phyloP scores from a whole-genome alignment of 768 basidiomycete genomes.

The Tremella yokohamensis region DNA sequence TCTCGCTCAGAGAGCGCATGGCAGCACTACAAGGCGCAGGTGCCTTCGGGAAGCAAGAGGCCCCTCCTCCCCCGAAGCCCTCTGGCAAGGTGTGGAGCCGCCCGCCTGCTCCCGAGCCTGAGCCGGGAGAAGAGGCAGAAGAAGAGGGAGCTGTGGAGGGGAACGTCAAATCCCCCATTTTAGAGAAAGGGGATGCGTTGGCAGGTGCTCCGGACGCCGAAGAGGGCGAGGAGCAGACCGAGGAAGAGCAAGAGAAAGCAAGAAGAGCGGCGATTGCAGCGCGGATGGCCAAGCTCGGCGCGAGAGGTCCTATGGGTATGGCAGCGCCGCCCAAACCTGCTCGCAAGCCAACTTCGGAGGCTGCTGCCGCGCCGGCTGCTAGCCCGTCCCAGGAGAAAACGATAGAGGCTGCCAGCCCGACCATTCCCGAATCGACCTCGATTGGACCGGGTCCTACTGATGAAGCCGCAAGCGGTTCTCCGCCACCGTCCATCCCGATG shows the following conservation, averaged over 20 bases:
- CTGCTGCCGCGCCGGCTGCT: slow-evolving; percentile 1
- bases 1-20: slow-evolving; percentile 89
- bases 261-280: slow-evolving; percentile 79
- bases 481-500: slow-evolving; percentile 61
- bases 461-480: slow-evolving; percentile 16
- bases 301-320: slow-evolving; percentile 59
- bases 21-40: slow-evolving; percentile 82
- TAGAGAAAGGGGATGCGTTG: slow-evolving; percentile 7
- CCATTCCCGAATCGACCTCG: not conserved
- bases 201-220: slow-evolving; percentile 9
- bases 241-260: slow-evolving; percentile 48
- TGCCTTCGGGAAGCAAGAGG: slow-evolving; percentile 62
- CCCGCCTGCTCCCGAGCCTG: slow-evolving; percentile 52
- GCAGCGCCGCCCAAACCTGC: slow-evolving; percentile 65
- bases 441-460: not conserved
- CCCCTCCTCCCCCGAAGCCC: slow-evolving; percentile 58
- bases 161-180: not conserved
- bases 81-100: slow-evolving; percentile 81
- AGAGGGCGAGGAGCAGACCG: slow-evolving; percentile 28
- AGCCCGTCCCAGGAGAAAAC: slow-evolving; percentile 8
- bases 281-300: slow-evolving; percentile 88
- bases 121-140: slow-evolving; percentile 33
- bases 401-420: not conserved
- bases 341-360: slow-evolving; percentile 53
- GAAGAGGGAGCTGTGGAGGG: slow-evolving; percentile 2